phyloP scores from a whole-genome alignment of 345 rosid genomes.

The Eucalyptus marginata region DNA sequence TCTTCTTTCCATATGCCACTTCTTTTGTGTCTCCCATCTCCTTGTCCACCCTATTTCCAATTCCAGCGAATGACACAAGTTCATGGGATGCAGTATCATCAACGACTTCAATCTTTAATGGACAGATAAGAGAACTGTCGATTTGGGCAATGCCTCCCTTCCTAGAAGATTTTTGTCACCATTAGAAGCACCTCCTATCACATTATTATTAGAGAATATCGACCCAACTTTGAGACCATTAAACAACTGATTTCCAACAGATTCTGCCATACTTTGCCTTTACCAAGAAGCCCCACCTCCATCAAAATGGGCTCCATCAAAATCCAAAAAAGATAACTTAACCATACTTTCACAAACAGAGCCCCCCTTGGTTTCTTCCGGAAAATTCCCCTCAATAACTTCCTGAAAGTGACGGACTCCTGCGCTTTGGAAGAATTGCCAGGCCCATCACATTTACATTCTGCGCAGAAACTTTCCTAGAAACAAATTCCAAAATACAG shows the following conservation, averaged over 20 bases:
- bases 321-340: not conserved
- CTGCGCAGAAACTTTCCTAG: not conserved
- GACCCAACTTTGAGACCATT: slow-evolving; percentile 29
- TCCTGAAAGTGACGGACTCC: not conserved
- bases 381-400: not conserved
- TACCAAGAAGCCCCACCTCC: not conserved
- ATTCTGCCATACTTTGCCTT: not conserved
- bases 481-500: not conserved
- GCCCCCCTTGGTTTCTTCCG: not conserved
- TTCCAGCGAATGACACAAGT: slow-evolving; percentile 14
- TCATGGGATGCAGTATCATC: slow-evolving; percentile 71
- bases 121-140: slow-evolving; percentile 12
- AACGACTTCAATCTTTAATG: slow-evolving; percentile 45
- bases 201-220: not conserved
- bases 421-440: not conserved
- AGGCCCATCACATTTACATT: not conserved
- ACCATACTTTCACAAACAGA: not conserved
- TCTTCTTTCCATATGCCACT: slow-evolving; percentile 29
- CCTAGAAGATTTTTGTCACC: not conserved
- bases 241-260: slow-evolving; percentile 43
- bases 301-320: not conserved
- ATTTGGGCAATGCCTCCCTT: slow-evolving; percentile 4
- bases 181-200: not conserved
- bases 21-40: slow-evolving; percentile 1
- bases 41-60: slow-evolving; percentile 13